phyloP scores from a whole-genome alignment of 768 basidiomycete genomes.

The Agaricus blazei region DNA sequence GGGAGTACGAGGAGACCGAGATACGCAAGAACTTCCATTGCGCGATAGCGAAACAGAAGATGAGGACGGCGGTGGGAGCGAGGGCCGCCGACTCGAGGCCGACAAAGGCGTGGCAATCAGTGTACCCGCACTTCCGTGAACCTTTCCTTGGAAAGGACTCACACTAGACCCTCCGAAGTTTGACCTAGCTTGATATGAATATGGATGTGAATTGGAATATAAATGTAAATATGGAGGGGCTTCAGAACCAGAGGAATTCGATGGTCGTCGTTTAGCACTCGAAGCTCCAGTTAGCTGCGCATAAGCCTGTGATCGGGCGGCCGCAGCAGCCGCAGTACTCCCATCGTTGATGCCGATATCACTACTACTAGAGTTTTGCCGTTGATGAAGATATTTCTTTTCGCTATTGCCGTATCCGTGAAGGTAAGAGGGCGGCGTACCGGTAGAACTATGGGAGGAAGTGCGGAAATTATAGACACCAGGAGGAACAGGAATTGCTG shows the following conservation, averaged over 20 bases:
- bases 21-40: conserved; percentile 1
- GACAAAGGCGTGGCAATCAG: neutral
- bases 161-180: neutral
- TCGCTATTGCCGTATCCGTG: neutral
- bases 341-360: neutral
- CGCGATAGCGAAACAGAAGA: conserved; percentile 8
- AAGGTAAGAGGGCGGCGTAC: conserved; percentile 4
- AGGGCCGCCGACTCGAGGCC: neutral
- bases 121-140: neutral
- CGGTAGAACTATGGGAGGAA: conserved; percentile 4
- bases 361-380: conserved; percentile 5
- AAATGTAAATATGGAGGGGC: neutral
- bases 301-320: conserved; percentile 7
- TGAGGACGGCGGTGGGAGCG: neutral
- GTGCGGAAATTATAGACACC: conserved; percentile 1
- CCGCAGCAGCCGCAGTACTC: conserved; percentile 4
- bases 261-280: conserved; percentile 7
- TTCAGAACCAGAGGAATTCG: conserved; percentile 7
- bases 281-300: conserved; percentile 6
- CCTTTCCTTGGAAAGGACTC: too few species aligned
- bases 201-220: neutral
- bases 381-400: neutral
- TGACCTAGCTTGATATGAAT: neutral
- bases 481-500: neutral
- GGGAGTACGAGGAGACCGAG: conserved; percentile 1